These are phyloP conservation scores for Fraxinus ornus DNA, from an alignment of 305 asterid species.

Conservation along the genomic window DNA sequence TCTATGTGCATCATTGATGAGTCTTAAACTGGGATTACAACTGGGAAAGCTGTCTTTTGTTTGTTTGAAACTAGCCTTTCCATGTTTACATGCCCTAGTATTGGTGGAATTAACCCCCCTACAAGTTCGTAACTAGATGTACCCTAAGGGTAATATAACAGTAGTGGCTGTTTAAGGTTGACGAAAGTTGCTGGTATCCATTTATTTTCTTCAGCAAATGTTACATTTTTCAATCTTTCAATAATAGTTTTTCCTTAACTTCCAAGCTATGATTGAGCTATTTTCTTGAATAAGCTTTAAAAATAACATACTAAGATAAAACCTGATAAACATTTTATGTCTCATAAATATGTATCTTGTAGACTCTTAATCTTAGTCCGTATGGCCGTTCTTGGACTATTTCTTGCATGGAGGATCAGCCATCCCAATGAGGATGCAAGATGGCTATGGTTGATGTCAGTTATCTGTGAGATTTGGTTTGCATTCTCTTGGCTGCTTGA, in stretches of 20 bases:
- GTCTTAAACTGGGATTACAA: neutral
- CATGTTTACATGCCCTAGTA: neutral
- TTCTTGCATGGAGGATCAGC: slow-evolving; percentile 27
- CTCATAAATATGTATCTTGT: neutral
- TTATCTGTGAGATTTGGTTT: slow-evolving; percentile 35
- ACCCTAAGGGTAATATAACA: neutral
- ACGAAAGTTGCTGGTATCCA: neutral
- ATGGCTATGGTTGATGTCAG: slow-evolving; percentile 35
- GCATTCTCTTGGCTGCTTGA: slow-evolving; percentile 36
- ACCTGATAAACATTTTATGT: slow-evolving; percentile 13
- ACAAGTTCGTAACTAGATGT: neutral
- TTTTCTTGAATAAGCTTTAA: neutral
- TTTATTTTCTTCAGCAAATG: neutral
- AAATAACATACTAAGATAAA: neutral
- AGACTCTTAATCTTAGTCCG: slow-evolving; percentile 32
- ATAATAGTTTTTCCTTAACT: neutral
- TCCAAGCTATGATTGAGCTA: neutral
- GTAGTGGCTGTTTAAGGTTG: neutral
- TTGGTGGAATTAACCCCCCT: neutral
- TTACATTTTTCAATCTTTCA: neutral
- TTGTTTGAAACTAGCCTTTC: neutral
- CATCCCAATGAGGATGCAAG: slow-evolving; percentile 31
- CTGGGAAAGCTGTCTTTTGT: neutral
- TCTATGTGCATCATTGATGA: neutral
- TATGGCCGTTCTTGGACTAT: slow-evolving; percentile 28